A percentile compares a stretch with the other conserved stretches of the same genome.
phyloP scores from a whole-genome alignment of 208 protist species.

The Trypanosoma platydactyli region DNA sequence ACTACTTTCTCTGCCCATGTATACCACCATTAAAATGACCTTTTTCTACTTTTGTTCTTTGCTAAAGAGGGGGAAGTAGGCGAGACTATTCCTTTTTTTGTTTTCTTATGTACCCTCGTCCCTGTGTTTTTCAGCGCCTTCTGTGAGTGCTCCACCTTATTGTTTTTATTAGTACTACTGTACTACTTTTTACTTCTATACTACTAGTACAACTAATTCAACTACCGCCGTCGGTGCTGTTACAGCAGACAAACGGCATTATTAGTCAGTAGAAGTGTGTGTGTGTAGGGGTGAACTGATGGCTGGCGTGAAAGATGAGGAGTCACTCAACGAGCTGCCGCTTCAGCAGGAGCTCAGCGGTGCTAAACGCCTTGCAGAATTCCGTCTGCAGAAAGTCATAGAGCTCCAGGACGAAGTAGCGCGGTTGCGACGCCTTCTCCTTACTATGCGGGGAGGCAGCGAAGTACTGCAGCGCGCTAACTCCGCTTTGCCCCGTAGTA shows the following conservation, averaged over 20 bases:
- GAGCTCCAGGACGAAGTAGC: conserved; percentile 23
- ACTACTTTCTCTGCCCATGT: conserved; percentile 2
- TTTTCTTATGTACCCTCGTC: background rate
- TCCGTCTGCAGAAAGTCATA: conserved; percentile 27
- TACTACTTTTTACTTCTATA: too few relatives aligned
- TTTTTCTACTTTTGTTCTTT: too few relatives aligned
- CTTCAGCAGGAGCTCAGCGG: conserved; percentile 17
- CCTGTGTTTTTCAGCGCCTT: too few relatives aligned
- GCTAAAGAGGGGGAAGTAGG: too few relatives aligned
- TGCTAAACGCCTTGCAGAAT: conserved; percentile 22
- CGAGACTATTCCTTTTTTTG: background rate
- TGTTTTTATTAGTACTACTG: background rate
- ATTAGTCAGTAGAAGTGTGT: background rate
- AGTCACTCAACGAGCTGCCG: background rate
- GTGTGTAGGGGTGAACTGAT: background rate
- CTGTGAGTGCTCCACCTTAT: background rate
- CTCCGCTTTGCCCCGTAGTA: background rate
- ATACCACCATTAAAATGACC: too few relatives aligned
- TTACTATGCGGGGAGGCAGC: conserved; percentile 12
- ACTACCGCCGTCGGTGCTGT: too few relatives aligned
- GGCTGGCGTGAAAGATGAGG: background rate
- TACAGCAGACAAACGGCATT: too few relatives aligned
- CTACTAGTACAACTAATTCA: background rate
- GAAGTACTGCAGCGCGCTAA: conserved; percentile 1
- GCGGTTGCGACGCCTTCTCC: conserved; percentile 16